Conservation (phyloP, 345 rosid species). For the Gossypium herbaceum region DNA sequence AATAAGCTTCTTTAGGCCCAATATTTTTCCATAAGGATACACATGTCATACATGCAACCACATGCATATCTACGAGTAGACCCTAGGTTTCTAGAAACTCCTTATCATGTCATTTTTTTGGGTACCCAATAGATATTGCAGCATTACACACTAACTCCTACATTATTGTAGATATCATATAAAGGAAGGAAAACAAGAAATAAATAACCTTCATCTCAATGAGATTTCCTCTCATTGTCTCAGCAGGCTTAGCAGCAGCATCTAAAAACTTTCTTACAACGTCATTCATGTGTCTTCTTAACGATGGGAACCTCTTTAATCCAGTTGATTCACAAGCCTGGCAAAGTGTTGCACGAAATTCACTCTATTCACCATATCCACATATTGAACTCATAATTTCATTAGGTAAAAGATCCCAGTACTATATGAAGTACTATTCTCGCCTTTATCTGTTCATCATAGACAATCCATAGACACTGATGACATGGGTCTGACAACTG, state of each 20-base stretch:
- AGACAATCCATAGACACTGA: conserved; percentile 57
- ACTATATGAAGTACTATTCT: neutral
- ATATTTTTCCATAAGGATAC: neutral
- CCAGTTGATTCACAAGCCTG: conserved; percentile 44
- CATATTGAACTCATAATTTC: neutral
- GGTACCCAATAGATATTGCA: neutral
- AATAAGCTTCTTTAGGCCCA: neutral
- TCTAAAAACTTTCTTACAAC: conserved; percentile 45
- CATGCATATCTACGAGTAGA: neutral
- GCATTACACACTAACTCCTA: neutral
- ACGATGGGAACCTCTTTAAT: conserved; percentile 53
- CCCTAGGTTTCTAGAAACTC: neutral
- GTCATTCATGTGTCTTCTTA: conserved; percentile 54
- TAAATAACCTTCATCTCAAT: conserved; percentile 61
- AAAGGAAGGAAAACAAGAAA: conserved; percentile 7
- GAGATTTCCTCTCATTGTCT: conserved; percentile 46
- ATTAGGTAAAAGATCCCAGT: neutral
- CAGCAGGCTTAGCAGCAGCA: conserved; percentile 51
- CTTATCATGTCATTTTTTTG: neutral
- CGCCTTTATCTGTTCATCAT: conserved; percentile 65
- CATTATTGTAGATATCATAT: conserved; percentile 1
- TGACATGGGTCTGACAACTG: conserved; percentile 62
- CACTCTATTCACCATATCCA: neutral
- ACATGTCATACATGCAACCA: neutral
- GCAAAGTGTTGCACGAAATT: conserved; percentile 40